Conservation (phyloP, 176 grass and related monocot genomes). For the Carex kokanica region DNA sequence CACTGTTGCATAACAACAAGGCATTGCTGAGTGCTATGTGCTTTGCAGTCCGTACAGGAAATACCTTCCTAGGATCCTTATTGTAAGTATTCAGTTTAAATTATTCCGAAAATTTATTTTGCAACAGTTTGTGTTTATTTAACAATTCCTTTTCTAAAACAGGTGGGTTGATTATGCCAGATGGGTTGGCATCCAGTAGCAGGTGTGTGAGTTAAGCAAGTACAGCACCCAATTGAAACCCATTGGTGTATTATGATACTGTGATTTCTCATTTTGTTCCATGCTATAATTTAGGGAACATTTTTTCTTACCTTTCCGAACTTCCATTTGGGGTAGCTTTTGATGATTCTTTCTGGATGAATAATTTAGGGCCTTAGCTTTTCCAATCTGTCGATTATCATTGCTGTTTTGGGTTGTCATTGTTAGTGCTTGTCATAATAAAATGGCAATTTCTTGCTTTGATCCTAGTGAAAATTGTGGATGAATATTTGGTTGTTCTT, state of each 20-base stretch:
- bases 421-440: conserved; percentile 3
- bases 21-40: conserved; percentile 55
- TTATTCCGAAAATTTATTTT: neutral
- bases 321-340: neutral
- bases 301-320: neutral
- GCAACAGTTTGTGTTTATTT: conserved; percentile 12
- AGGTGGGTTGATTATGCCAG: conserved; percentile 90
- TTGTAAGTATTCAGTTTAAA: conserved; percentile 51
- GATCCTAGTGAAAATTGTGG: neutral
- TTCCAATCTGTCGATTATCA: neutral
- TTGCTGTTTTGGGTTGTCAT: neutral
- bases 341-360: conserved; percentile 11
- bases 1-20: conserved; percentile 75
- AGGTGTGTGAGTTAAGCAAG: conserved; percentile 28
- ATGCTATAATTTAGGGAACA: neutral
- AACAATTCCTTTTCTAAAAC: conserved; percentile 35
- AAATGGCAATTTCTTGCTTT: conserved; percentile 4
- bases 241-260: neutral
- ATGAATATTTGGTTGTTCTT: neutral
- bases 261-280: neutral
- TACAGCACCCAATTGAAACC: neutral
- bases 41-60: conserved; percentile 94
- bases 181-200: conserved; percentile 64
- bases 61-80: conserved; percentile 91
- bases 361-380: neutral